Conservation (phyloP, 2,329 filamentous ascomycete genomes). For the Apiospora sp. region DNA sequence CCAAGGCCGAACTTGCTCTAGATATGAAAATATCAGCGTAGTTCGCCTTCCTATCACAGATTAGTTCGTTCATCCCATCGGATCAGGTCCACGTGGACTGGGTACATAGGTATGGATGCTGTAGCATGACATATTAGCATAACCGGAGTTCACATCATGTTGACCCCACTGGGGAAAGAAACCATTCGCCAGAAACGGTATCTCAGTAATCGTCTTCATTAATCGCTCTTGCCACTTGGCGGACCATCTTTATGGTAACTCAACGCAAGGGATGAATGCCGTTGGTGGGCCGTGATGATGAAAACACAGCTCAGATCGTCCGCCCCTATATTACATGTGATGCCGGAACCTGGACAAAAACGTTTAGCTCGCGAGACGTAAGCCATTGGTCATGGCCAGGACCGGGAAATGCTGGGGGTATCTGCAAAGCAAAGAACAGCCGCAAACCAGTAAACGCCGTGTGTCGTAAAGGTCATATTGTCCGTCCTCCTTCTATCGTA, state of each 20-base stretch:
- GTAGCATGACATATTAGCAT: not conserved
- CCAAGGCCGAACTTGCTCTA: not conserved
- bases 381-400: conserved; percentile 11
- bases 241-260: conserved; percentile 12
- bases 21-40: not conserved
- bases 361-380: conserved; percentile 7
- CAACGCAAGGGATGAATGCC: not conserved
- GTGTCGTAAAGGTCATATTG: not conserved
- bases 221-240: conserved; percentile 13
- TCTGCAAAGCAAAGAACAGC: conserved; percentile 27
- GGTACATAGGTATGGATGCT: not conserved
- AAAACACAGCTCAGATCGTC: conserved; percentile 32
- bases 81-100: not conserved
- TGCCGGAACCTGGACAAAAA: conserved; percentile 21
- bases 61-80: not conserved
- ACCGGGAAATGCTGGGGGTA: conserved; percentile 25
- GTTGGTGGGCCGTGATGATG: conserved; percentile 27
- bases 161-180: not conserved
- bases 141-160: not conserved
- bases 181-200: conserved; percentile 2
- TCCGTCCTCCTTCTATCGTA: conserved; percentile 10
- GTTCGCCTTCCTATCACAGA: not conserved
- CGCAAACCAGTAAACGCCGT: conserved; percentile 26
- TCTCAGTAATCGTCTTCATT: conserved; percentile 6
- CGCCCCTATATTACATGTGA: conserved; percentile 34